Conservation (phyloP, 441 rosid species). For the Cnidoscolus chayamansa region DNA sequence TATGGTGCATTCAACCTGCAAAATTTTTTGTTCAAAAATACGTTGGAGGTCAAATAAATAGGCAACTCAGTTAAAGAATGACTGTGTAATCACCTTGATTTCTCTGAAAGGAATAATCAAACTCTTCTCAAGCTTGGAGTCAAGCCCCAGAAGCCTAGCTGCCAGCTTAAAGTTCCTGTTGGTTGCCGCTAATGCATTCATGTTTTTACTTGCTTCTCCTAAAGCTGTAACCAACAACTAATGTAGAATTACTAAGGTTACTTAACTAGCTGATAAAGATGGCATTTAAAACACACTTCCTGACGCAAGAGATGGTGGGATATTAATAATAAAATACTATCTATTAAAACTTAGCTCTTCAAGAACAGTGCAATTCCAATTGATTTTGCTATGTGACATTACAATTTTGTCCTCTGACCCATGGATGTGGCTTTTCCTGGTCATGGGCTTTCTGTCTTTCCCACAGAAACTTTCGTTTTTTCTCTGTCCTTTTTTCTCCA, state of each 20-base stretch:
- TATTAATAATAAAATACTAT: too few relatives aligned
- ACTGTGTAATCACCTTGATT: constrained; percentile 53
- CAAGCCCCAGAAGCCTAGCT: constrained; percentile 70
- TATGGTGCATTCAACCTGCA: constrained; percentile 81
- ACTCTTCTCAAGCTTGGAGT: constrained; percentile 82
- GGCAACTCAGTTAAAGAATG: too few relatives aligned
- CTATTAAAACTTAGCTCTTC: too few relatives aligned
- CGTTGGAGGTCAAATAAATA: not conserved
- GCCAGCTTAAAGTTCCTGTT: constrained; percentile 84
- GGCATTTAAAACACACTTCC: not conserved
- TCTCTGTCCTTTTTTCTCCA: too few relatives aligned
- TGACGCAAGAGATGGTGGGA: not conserved
- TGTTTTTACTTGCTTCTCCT: constrained; percentile 25
- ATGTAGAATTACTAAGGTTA: constrained; percentile 1
- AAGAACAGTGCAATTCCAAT: too few relatives aligned
- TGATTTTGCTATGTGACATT: too few relatives aligned
- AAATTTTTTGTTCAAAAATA: constrained; percentile 13
- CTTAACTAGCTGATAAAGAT: constrained; percentile 6
- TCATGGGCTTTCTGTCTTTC: too few relatives aligned
- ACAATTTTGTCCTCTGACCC: too few relatives aligned
- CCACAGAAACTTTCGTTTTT: too few relatives aligned
- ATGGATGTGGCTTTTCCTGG: too few relatives aligned
- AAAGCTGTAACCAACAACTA: constrained; percentile 13
- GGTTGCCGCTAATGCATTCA: constrained; percentile 88
- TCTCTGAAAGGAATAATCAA: constrained; percentile 83